Conservation (phyloP, 345 rosid species). For the Gynandropsis gynandra region DNA sequence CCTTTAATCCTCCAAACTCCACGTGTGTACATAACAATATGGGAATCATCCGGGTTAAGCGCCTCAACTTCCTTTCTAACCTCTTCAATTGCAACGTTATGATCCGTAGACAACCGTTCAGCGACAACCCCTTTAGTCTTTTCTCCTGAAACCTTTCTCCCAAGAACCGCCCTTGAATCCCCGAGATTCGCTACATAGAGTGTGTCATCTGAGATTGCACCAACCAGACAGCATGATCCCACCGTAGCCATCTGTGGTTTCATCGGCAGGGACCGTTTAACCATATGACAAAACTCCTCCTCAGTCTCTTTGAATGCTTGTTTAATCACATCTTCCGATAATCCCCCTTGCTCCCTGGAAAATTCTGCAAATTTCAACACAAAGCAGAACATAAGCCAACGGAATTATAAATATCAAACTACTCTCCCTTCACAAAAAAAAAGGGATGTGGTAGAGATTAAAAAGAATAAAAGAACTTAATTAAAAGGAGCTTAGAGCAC, state of each 20-base stretch:
- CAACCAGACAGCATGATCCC: conserved; percentile 93
- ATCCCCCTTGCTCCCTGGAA: conserved; percentile 69
- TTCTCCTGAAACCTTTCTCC: conserved; percentile 40
- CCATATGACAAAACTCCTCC: conserved; percentile 77
- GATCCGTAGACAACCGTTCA: conserved; percentile 90
- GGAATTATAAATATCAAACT: not conserved
- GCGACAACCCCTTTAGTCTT: conserved; percentile 42
- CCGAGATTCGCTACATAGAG: conserved; percentile 91
- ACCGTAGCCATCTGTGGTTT: conserved; percentile 88
- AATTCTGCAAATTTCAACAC: conserved; percentile 45
- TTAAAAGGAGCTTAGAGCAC: too few species aligned
- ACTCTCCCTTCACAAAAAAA: not conserved
- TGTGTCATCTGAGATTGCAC: conserved; percentile 64
- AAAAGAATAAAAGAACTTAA: too few species aligned
- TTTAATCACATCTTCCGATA: conserved; percentile 71
- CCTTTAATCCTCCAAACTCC: conserved; percentile 99
- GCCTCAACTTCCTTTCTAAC: conserved; percentile 92
- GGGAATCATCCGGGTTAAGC: conserved; percentile 95
- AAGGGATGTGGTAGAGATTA: not conserved
- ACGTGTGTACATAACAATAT: conserved; percentile 61
- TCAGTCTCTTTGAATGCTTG: conserved; percentile 87
- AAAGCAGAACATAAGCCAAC: not conserved
- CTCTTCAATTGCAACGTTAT: conserved; percentile 86
- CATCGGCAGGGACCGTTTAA: conserved; percentile 48
- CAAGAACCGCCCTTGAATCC: conserved; percentile 94